Evolutionary conservation across 1,284 basidiomycete species (phyloP), one percentile per base, ranked within the genome.

Genomic region (Microstroma glucosiphilum): DNA sequence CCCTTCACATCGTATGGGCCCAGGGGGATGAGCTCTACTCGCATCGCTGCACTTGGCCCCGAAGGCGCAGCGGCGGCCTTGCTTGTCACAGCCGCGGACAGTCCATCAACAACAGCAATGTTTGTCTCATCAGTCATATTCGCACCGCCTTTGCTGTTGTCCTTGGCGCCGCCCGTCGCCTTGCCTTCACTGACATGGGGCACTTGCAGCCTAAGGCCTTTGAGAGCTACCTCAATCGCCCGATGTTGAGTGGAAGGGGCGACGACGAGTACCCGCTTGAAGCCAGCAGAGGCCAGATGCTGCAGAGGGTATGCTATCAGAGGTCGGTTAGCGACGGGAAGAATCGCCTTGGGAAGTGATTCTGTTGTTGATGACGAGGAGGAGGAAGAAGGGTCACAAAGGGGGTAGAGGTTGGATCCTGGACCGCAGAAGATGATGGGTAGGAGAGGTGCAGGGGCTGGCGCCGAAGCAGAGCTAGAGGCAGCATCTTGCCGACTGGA

Each of bases 361-460:
- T 49, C 54, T 8, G 54, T 48, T 30, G 63, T 60, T 37, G 63
- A 66, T 57, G 69, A 64, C 56, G 61, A 43, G 4, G 56, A 15
- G 13, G 62, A 63, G 2, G 57, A 42, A 21, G 57, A 25, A 6
- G 40, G 51, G 37, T 66, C 64, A 40, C 73, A 77, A 15, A 78
- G 66, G 12, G 76, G 75, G 54, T 77, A 78, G n/a, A 77, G 60
- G 40, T 72, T 74, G 63, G 65, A 66, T 11, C 71, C 73, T 8
- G 69, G 72, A 53, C 72, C 75, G 63, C 75, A 74, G 57, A 76
- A 75, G 58, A 78, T 70, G 65, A 78, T 69, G 58, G 76, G 75
- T 59, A 49, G 48, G 55, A 66, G 58, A 13, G 51, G 23, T 51
- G 37, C 23, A 43, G 19, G 41, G 15, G 13, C 56, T 41, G 23